Evolutionary conservation across 345 rosid species (phyloP), one percentile per base, ranked within the genome.

Genomic region (Populus ilicifolia): DNA sequence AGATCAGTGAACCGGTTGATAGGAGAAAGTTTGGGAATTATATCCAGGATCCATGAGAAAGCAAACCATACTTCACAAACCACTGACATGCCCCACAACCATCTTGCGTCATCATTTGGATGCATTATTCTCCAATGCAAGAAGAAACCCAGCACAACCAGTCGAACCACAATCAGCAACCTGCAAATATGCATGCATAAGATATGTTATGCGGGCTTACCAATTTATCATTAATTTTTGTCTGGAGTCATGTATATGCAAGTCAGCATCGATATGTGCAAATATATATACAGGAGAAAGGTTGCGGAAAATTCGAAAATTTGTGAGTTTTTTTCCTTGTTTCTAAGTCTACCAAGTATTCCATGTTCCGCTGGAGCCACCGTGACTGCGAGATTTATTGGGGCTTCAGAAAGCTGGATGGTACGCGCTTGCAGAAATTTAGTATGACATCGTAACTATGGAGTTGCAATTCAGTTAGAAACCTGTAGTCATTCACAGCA

Each of bases 41-140:
- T 94, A 89, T 96, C 98, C 33, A 96, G 89, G 68, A 96, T 87
- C 99, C 98, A 96, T 5, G 99, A 96, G 77, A 96, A 92, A 6
- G 90, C 98, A 75, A 96, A 93, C 98, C 99, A 93, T 30, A 91
- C 38, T 84, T 93, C 98, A 44, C 99, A 96, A 35, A 88, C 72
- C 11, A 96, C 76, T 0, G 99, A 96, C 96, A 96, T 89, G 0
- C 79, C 63, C 99, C 99, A 93, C 79, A 96, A 65, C 99, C 99
- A 96, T 67, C 90, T 41, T 1, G 99, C 99, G 21, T 93, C 94
- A 33, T 81, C 80, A 52, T 96, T 96, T 6, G 98, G 99, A 83
- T 96, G 81, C 30, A 13, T 27, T 9, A 93, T 4, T 82, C 99
- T 90, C 98, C 98, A 96, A 1, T 91, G 88, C 78, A 96, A 84